phyloP scores from a whole-genome alignment of 495 filamentous ascomycete species.

The Aspergillus conjunctus region DNA sequence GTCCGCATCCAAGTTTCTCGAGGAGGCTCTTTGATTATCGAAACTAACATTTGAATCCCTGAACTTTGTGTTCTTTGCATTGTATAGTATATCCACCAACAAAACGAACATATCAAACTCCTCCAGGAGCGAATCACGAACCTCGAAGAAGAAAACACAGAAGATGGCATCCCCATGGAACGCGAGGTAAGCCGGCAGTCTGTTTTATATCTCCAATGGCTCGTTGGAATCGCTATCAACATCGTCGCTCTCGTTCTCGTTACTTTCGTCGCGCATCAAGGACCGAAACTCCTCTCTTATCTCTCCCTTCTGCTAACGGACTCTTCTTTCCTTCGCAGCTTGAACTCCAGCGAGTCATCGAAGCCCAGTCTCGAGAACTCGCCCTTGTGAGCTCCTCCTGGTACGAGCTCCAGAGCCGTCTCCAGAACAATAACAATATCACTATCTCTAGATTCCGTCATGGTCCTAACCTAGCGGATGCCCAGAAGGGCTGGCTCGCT shows the following conservation, averaged over 20 bases:
- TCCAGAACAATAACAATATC: conserved; percentile 90
- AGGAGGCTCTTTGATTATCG: no score
- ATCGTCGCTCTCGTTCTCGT: conserved; percentile 1
- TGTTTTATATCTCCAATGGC: conserved; percentile 1
- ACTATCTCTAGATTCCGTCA: conserved; percentile 53
- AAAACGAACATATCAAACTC: conserved; percentile 60
- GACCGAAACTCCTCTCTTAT: conserved; percentile 8
- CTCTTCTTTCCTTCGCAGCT: conserved; percentile 39
- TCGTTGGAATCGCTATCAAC: conserved; percentile 7
- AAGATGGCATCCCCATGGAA: conserved; percentile 51
- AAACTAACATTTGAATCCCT: not conserved
- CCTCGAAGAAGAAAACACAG: conserved; percentile 48
- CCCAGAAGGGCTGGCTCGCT: conserved; percentile 85
- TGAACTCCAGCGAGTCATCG: conserved; percentile 64
- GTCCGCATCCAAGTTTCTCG: no score
- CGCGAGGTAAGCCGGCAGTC: conserved; percentile 43
- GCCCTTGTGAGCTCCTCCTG: conserved; percentile 84
- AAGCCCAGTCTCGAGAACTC: conserved; percentile 75
- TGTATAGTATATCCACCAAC: conserved; percentile 61
- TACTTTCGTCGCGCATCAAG: not conserved
- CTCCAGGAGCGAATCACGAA: conserved; percentile 58
- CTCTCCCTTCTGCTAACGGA: conserved; percentile 22
- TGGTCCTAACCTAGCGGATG: conserved; percentile 63
- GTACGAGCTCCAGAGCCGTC: conserved; percentile 81
- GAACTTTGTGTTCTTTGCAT: not conserved